A percentile compares a stretch with the other conserved stretches of the same genome.
Evolutionary conservation across 2,329 filamentous ascomycete species (phyloP).

Genomic region (Xylariomycetidae sp.): DNA sequence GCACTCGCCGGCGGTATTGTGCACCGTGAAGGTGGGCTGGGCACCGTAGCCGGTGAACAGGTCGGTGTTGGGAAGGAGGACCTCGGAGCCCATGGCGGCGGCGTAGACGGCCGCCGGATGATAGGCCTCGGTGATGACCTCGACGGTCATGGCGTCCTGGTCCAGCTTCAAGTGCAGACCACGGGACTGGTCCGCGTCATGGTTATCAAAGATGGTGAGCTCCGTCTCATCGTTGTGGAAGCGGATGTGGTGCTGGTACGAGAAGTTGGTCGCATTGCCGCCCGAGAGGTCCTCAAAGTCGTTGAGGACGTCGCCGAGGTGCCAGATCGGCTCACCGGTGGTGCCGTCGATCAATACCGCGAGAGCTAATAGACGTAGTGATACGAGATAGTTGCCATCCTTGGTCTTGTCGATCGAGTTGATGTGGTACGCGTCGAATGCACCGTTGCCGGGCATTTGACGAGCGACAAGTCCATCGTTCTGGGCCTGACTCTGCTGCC

Average conservation of each 20-base stretch:
- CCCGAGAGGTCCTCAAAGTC: conserved; percentile 27
- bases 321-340: conserved; percentile 26
- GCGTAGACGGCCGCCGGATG: conserved; percentile 27
- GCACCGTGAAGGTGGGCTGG: conserved; percentile 38
- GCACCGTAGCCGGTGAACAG: conserved; percentile 51
- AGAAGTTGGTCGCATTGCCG: conserved; percentile 26
- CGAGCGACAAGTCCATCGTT: too few relatives aligned
- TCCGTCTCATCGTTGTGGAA: conserved; percentile 17
- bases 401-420: conserved; percentile 28
- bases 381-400: conserved; percentile 30
- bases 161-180: conserved; percentile 40
- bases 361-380: conserved; percentile 21
- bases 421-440: conserved; percentile 30
- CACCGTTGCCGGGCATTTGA: too few relatives aligned
- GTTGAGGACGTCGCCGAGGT: conserved; percentile 27
- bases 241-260: conserved; percentile 31
- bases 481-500: too few relatives aligned
- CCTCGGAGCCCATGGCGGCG: conserved; percentile 35
- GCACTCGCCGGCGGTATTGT: conserved; percentile 36
- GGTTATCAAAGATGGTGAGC: conserved; percentile 9
- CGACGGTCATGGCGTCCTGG: conserved; percentile 34
- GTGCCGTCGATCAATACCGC: conserved; percentile 23
- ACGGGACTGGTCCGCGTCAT: conserved; percentile 22
- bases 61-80: conserved; percentile 45
- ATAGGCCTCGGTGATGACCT: conserved; percentile 35